phyloP scores from a whole-genome alignment of 306 rosid genomes.

The Lathyrus oleraceus region DNA sequence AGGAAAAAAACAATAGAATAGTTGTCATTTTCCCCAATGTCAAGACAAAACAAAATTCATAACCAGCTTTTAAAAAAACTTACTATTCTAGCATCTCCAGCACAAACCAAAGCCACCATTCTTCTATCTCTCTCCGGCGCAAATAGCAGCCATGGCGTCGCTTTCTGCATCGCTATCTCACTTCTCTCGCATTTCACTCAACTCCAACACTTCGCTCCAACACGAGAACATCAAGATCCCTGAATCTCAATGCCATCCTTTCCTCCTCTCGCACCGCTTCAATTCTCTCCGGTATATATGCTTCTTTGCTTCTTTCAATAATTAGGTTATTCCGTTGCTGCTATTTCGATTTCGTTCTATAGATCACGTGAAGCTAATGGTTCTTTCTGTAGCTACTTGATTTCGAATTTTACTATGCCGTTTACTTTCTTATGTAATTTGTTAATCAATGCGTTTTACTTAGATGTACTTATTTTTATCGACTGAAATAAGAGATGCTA shows the following conservation, averaged over 20 bases:
- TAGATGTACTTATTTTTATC: not conserved
- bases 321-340: conserved; percentile 14
- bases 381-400: not conserved
- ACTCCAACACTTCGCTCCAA: not conserved
- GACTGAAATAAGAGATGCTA: not conserved
- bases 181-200: conserved; percentile 34
- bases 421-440: not conserved
- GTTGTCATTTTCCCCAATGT: too few species aligned
- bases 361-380: not conserved
- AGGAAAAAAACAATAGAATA: too few species aligned
- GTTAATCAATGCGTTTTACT: not conserved
- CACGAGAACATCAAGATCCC: conserved; percentile 5
- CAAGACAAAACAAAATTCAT: not conserved
- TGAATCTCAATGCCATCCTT: conserved; percentile 44
- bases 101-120: not conserved
- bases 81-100: too few species aligned
- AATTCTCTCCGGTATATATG: conserved; percentile 45
- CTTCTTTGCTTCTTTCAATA: not conserved
- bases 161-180: conserved; percentile 39
- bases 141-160: conserved; percentile 47
- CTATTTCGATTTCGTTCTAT: not conserved
- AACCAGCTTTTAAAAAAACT: not conserved
- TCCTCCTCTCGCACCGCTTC: conserved; percentile 27
- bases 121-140: conserved; percentile 5
- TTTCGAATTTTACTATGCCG: too few species aligned